Base-by-base conservation (phyloP, 306 rosid species). In the Geum urbanum region DNA sequence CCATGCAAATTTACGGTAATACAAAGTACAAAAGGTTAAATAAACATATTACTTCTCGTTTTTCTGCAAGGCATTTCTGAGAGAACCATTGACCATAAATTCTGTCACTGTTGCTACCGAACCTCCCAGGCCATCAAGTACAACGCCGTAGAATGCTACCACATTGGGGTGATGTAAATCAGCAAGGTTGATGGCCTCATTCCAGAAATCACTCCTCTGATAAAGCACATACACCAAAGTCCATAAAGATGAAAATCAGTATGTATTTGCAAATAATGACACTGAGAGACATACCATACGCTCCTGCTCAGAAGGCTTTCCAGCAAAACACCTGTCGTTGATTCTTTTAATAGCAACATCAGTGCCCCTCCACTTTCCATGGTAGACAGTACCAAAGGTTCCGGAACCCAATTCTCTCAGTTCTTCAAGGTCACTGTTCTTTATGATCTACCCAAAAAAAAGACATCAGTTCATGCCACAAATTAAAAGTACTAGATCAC, bases 101-200 rank as follows among this genome's bases (percentile, higher is more conserved):
- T 92, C 97, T 5, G 98, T 92, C 57, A 92, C 97, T 39, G 98
- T 92, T 52, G 98, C 97, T 77, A 92, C 96, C 67, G 96, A 86
- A 49, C 84, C 96, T 52, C 90, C 92, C 0, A 88, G 98, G 35
- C 96, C 98, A 81, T 92, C 98, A 74, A 90, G 96, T 68, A 90
- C 96, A 69, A 92, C 81, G 62, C 98, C 97, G 53, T 92, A 92
- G 80, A 92, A 92, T 76, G 98, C 97, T 64, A 92, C 87, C 61
- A 92, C 97, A 75, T 92, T 92, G 66, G 98, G 97, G 81, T 92
- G 98, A 77, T 92, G 98, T 83, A 92, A 76, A 76, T 92, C 97
- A 65, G 97, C 94, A 18, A 92, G 94, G 81, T 92, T 90, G 62
- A 90, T 88, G 79, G 98, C 98, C 81, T 92, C 98, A 79, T 92